Base-by-base conservation (phyloP, 257 asterid species). In the Lavandula angustifolia region DNA sequence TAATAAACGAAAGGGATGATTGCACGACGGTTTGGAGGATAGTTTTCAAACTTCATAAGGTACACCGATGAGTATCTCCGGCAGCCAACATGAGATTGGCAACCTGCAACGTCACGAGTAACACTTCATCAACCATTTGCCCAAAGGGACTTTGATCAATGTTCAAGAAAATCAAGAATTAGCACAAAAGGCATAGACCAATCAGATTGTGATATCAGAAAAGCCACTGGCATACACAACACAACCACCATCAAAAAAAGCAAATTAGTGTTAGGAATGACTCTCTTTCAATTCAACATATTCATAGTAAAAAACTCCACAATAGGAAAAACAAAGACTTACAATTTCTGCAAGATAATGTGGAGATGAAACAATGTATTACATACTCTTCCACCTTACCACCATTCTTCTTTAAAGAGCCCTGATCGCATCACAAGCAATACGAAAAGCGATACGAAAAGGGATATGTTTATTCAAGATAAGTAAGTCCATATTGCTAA, bases 321-420 rank as follows among this genome's bases (percentile, higher is more conserved):
- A 42, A 62, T 60, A 54, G 9, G 31, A 34, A 47, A 50, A 62
- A 53, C 18, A 43, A 13, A 22, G 38, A 64, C 81, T 59, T 81
- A 90, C 99, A 44, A 87, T 84, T 83, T 94, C 99, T 62, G 97
- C 92, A 71, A 94, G 85, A 74, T 90, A 94, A 73, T 92, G 99
- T 8, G 99, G 95, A 62, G 91, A 84, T 2, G 99, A 92, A 71
- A 90, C 97, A 79, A 83, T 65, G 99, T 60, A 87, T 79, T 33
- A 27, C 73, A 66, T 92, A 89, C 8, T 77, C 85, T 35, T 66
- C 75, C 4, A 9, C 69, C 42, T 73, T 76, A 14, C 60, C 46
- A 53, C 68, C 68, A 22, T 78, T 80, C 73, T 85, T 80, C 76
- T 96, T 77, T 49, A 85, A 54, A 17, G 86, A 81, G 16, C 96